Conservation (phyloP, 2,329 filamentous ascomycete genomes). For the Myriosclerotinia scirpicola region DNA sequence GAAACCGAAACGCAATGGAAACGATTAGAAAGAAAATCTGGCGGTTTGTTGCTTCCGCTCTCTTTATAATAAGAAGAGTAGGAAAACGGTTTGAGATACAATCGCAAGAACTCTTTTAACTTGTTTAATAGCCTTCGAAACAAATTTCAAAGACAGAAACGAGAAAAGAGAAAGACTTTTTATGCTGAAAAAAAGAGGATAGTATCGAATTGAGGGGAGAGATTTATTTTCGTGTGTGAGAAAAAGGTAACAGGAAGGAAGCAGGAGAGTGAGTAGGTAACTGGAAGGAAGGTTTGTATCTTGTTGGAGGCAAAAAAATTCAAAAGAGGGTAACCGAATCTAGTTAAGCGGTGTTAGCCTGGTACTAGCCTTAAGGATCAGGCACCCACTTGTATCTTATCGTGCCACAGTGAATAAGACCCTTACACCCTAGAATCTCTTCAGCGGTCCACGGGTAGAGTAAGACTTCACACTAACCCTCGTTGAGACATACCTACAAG, state of each 20-base stretch:
- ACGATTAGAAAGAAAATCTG: constrained; percentile 35
- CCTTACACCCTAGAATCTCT: too few species aligned
- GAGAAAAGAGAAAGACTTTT: constrained; percentile 30
- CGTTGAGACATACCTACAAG: too few species aligned
- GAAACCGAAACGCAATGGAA: constrained; percentile 39
- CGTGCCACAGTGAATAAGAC: too few species aligned
- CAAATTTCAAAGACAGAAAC: constrained; percentile 39
- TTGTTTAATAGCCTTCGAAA: constrained; percentile 46
- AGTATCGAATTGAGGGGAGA: neutral
- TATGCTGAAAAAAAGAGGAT: constrained; percentile 35
- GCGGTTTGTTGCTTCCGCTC: constrained; percentile 27
- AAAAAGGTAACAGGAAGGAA: neutral
- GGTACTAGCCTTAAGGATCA: too few species aligned
- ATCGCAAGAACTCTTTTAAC: constrained; percentile 19
- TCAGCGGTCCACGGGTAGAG: too few species aligned
- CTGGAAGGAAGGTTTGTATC: neutral
- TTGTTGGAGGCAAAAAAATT: constrained; percentile 5
- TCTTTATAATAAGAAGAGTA: constrained; percentile 22
- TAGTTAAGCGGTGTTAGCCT: neutral
- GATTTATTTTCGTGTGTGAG: constrained; percentile 2
- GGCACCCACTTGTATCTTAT: too few species aligned
- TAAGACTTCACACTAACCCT: neutral
- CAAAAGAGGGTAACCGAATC: neutral
- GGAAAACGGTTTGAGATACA: constrained; percentile 13
- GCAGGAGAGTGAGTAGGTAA: neutral